Base-by-base conservation (phyloP, 768 basidiomycete species). In the Rhodotorula babjevae region DNA sequence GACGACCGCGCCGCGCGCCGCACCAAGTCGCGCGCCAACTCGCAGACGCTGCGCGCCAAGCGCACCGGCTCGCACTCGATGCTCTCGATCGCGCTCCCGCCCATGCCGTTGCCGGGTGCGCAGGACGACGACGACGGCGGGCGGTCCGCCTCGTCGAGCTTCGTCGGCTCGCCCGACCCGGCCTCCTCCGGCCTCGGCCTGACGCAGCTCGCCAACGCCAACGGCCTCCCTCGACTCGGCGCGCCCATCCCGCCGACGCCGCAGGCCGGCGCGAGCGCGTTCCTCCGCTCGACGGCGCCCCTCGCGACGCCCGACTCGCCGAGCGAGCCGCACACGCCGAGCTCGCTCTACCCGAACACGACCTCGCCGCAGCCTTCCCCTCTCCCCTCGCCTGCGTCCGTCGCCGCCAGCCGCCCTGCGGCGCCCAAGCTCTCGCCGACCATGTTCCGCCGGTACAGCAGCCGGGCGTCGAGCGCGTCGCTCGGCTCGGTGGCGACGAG, bases 311-410 rank as follows among this genome's bases (percentile, higher is more conserved):
- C 44, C 29, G n/a, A 6, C 23, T 8, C 55, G 44, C 42, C 52
- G 12, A 49, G 44, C 56, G 55, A 57, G 29, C 19, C 57, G 2
- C 31, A 25, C 6, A 31, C 61, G 8, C 55, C 52, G 19, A 12
- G 2, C 27, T 58, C 62, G 14, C 33, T 46, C 19, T 50, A 63
- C 47, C 23, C 25, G 5, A 63, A 57, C 33, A 62, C 61, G 9
- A 56, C 61, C 8, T 69, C 61, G 4, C 61, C 68, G 23, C 46
- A 47, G 9, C 61, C 61, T 14, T 68, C 57, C 5, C 53, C 63
- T 10, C 44, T 62, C 31, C 52, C 62, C 5, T 47, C 64, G 29
- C 19, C 36, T 11, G 29, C 61, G 0, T 49, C 56, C 47, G 6
- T 44, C 61, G 29, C 33, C n/a, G 23, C 1, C 36, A 31, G 56